Base-by-base conservation (phyloP, 805 yeast genomes). In the Schwanniomyces sp. region DNA sequence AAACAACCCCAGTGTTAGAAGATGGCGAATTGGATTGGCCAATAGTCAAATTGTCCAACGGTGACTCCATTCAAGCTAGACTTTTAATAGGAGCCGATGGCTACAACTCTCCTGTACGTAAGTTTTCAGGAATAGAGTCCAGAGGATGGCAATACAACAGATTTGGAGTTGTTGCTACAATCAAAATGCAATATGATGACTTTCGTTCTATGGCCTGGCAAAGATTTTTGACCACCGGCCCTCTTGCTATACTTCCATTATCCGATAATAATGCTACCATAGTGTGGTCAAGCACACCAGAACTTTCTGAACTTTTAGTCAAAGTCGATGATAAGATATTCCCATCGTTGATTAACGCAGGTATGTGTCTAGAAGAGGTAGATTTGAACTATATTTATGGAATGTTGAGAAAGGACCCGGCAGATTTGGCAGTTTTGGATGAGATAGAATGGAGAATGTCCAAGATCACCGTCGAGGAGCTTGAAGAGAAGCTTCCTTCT, bases 11-110 rank as follows among this genome's bases (percentile, higher is more conserved):
- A 11, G 44, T 52, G 30, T 52, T 53, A 24, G 58, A 61, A 2
- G 53, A 52, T 32, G 60, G 63, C 0, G 67, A 69, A 25, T 45
- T 67, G 37, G 80, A 81, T 41, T 89, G 97, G 96, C 97, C 97
- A 1, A 61, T 82, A 7, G 84, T 92, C 11, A 72, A 78, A 24
- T 70, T 91, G 11, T 79, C 81, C 11, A 79, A 79, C 52, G 97
- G 96, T 1, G 78, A 79, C 11, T 53, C 60, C 10, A 73, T 85
- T 43, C 79, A 80, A 57, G 79, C 96, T 0, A 75, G 96, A 46
- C 72, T 91, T n/a, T 71, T 91, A 17, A 81, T 94, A 12, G 99
- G 99, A 7, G 96, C 97, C 34, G 99, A 94, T 64, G 99, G 99
- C 0, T 90, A 84, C 64, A 89, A 91, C 64, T 91, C 97, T 0